Evolutionary conservation across 129 eudicot genomes (phyloP), one percentile per base, ranked within the genome.

Genomic region (Escallonia rubra): DNA sequence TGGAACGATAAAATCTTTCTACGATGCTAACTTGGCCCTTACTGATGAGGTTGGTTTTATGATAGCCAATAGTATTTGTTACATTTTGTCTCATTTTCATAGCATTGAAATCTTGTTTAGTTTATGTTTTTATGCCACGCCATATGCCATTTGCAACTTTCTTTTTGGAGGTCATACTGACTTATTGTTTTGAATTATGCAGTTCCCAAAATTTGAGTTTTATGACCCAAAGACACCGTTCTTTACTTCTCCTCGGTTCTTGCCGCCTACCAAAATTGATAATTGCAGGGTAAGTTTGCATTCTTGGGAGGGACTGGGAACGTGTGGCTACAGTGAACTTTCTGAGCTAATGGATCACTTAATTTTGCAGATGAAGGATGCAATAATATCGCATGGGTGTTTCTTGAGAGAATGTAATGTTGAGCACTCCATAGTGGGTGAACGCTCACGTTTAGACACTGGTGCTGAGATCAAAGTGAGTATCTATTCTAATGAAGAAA

Each of bases 151-250:
- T 10, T 52, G 5, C 15, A 7, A 52, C 23, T 52, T 4, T 10
- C 7, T 5, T 9, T n/a, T 9, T 41, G 23, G 12, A 7, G 8
- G 43, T 10, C 13, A 0, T 70, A 41, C 5, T 7, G 6, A 41
- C 48, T 62, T 43, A 23, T 64, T 64, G 8, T 52, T 23, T 23
- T 46, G 57, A 63, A n/a, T 53, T 14, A 59, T 79, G 67, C 85
- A 93, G 99, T 67, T 74, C 12, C 95, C 99, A 4, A 89, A 82
- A 70, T 93, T 93, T 63, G 88, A 93, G 68, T 89, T 93, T 75
- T 89, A 93, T 57, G 99, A 93, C 59, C 96, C 96, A 16, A 89
- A 93, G 79, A 93, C 96, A 53, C 99, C 99, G 1, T 82, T 89
- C 70, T 93, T 81, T 77, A 93, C 99, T 63, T 93, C 96, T 47